Percentiles rank a stretch among this genome's conserved stretches.
Evolutionary conservation across 1,139 yeast genomes (phyloP).

Genomic region (Lodderomyces jiufengensis): DNA sequence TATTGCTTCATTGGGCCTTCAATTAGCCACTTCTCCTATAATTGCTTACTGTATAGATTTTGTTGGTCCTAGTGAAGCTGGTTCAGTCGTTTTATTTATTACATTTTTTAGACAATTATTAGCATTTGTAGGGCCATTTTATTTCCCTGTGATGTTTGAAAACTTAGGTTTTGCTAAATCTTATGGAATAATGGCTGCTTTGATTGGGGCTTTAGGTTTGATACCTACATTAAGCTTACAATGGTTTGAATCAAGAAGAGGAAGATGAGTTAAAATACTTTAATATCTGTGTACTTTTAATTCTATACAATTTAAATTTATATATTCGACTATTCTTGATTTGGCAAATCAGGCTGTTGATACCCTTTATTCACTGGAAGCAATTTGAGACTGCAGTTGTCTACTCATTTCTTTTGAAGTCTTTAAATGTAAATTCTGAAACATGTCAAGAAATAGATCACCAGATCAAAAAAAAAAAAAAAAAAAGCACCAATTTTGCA

Average conservation of each 20-base stretch:
- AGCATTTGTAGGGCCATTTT: constrained; percentile 21
- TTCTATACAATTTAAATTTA: too few relatives aligned
- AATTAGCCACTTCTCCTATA: constrained; percentile 17
- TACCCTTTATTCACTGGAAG: too few relatives aligned
- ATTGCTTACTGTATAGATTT: constrained; percentile 17
- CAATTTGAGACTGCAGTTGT: too few relatives aligned
- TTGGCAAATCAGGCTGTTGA: too few relatives aligned
- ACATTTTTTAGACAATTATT: constrained; percentile 16
- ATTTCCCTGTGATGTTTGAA: constrained; percentile 18
- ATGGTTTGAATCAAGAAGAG: constrained; percentile 1
- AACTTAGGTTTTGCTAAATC: constrained; percentile 15
- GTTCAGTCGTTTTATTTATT: constrained; percentile 16
- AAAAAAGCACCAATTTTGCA: too few relatives aligned
- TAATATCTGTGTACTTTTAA: too few relatives aligned
- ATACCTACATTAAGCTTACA: constrained; percentile 4
- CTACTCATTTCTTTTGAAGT: too few relatives aligned
- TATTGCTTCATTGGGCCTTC: constrained; percentile 18
- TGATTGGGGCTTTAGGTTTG: constrained; percentile 12
- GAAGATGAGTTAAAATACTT: too few relatives aligned
- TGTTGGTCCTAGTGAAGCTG: constrained; percentile 9
- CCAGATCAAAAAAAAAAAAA: too few relatives aligned
- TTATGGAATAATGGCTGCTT: constrained; percentile 17
- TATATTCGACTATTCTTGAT: too few relatives aligned
- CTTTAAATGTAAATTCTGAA: too few relatives aligned
- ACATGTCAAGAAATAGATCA: too few relatives aligned